These are phyloP conservation scores for Rhodotorula diobovata DNA, from an alignment of 768 basidiomycete genomes.

Conservation along the genomic window DNA sequence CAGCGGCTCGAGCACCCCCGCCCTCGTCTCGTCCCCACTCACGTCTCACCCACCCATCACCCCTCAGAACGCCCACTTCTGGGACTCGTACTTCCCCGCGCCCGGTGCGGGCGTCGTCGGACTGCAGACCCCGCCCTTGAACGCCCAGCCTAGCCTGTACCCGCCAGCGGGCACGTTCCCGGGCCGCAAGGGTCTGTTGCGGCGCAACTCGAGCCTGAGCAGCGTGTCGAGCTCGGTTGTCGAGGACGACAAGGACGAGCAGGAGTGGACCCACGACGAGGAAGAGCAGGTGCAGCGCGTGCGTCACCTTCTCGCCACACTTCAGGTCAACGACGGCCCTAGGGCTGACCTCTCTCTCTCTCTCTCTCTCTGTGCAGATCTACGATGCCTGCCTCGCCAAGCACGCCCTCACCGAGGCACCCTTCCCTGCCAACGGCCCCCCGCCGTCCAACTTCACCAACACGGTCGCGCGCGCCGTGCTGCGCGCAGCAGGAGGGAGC, in stretches of 20 bases:
- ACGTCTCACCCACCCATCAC: slow-evolving; percentile 16
- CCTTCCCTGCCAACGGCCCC: slow-evolving; percentile 17
- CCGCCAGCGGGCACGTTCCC: neutral
- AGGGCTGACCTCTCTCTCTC: neutral
- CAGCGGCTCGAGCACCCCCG: neutral
- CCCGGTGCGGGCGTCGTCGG: neutral
- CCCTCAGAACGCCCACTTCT: slow-evolving; percentile 17
- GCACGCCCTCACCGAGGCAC: slow-evolving; percentile 16
- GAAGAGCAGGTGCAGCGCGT: slow-evolving; percentile 22
- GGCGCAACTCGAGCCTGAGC: slow-evolving; percentile 29
- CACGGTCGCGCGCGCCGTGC: slow-evolving; percentile 29
- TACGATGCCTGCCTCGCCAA: slow-evolving; percentile 28
- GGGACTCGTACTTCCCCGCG: slow-evolving; percentile 20
- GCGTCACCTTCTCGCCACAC: neutral
- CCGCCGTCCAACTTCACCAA: slow-evolving; percentile 35
- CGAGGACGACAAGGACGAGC: slow-evolving; percentile 30
- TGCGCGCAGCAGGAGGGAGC: neutral
- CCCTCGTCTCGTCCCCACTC: neutral
- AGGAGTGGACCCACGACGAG: slow-evolving; percentile 26
- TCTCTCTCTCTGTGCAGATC: neutral
- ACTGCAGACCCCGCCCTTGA: slow-evolving; percentile 13
- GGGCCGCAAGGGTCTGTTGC: slow-evolving; percentile 8
- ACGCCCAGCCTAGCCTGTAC: neutral
- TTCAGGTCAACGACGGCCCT: too few species aligned
- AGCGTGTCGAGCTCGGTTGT: slow-evolving; percentile 22